Percentiles rank a stretch among this genome's conserved stretches.
Evolutionary conservation across 2,329 filamentous ascomycete species (phyloP).

Genomic region (Fusarium sp.): DNA sequence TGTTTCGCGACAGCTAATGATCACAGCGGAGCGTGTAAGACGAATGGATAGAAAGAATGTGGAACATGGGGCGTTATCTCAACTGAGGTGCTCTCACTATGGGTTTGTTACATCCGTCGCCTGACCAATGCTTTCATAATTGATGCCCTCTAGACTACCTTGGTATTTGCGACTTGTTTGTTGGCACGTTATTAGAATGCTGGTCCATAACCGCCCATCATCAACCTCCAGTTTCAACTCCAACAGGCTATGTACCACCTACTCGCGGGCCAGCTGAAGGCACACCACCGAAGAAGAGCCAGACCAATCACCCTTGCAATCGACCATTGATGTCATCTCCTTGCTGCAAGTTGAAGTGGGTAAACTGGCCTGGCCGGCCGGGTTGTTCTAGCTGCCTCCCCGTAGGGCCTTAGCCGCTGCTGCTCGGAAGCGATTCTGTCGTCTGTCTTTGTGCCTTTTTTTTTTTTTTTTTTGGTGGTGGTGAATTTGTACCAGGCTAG

Average conservation of each 20-base stretch:
- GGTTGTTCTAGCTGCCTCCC: slow-evolving; percentile 8
- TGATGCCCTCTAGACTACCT: slow-evolving; percentile 25
- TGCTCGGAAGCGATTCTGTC: slow-evolving; percentile 18
- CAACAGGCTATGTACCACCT: slow-evolving; percentile 12
- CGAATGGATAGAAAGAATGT: slow-evolving; percentile 19
- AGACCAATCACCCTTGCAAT: slow-evolving; percentile 26
- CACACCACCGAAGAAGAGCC: slow-evolving; percentile 40
- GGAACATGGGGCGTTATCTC: slow-evolving; percentile 29
- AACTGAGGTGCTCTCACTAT: slow-evolving; percentile 23
- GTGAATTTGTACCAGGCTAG: slow-evolving; percentile 6
- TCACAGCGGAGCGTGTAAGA: slow-evolving; percentile 8
- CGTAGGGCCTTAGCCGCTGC: slow-evolving; percentile 25
- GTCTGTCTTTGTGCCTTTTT: slow-evolving; percentile 1
- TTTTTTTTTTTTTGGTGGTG: no score
- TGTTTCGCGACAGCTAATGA: slow-evolving; percentile 14
- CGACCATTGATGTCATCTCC: slow-evolving; percentile 34
- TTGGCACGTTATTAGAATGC: slow-evolving; percentile 34
- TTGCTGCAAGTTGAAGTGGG: slow-evolving; percentile 11
- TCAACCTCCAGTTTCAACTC: slow-evolving; percentile 35
- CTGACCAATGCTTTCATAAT: slow-evolving; percentile 7
- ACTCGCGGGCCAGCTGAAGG: slow-evolving; percentile 34
- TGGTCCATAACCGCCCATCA: slow-evolving; percentile 29
- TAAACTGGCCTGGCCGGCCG: slow-evolving; percentile 13
- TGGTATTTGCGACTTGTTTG: slow-evolving; percentile 21
- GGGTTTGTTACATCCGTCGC: slow-evolving; percentile 25